Conservation (phyloP, 1,139 yeast genomes). For the Pichia terricola region DNA sequence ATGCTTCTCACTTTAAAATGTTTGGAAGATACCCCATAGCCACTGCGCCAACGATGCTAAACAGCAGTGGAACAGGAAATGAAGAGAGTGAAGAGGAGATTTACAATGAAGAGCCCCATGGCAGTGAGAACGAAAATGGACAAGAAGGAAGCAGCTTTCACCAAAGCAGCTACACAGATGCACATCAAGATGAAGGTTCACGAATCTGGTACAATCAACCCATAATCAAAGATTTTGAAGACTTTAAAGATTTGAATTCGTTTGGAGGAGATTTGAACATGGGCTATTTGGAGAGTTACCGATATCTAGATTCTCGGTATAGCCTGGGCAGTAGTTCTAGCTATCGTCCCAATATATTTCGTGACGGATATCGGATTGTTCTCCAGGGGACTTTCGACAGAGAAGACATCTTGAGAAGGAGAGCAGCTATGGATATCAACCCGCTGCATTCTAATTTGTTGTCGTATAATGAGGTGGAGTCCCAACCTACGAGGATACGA, state of each 20-base stretch:
- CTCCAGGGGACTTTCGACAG: slow-evolving; percentile 10
- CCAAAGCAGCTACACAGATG: no score
- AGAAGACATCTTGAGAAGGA: slow-evolving; percentile 5
- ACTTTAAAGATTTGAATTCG: slow-evolving; percentile 5
- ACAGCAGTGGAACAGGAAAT: not conserved
- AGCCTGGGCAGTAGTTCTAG: not conserved
- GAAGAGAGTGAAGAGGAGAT: not conserved
- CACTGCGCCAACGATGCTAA: not conserved
- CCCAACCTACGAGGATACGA: not conserved
- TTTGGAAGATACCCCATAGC: slow-evolving; percentile 8
- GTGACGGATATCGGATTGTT: not conserved
- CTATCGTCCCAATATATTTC: not conserved
- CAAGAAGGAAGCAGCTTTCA: no score
- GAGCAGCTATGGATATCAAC: not conserved
- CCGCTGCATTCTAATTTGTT: slow-evolving; percentile 2
- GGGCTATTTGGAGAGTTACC: slow-evolving; percentile 10
- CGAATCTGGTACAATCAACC: slow-evolving; percentile 18
- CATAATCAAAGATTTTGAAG: slow-evolving; percentile 20
- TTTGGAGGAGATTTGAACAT: slow-evolving; percentile 10
- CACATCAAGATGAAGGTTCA: no score
- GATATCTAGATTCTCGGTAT: slow-evolving; percentile 2
- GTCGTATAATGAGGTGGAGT: not conserved
- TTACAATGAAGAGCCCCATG: no score
- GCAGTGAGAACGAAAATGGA: no score
- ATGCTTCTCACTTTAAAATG: slow-evolving; percentile 1